Base-by-base conservation (phyloP, 441 rosid genomes). In the Gossypium davidsonii region DNA sequence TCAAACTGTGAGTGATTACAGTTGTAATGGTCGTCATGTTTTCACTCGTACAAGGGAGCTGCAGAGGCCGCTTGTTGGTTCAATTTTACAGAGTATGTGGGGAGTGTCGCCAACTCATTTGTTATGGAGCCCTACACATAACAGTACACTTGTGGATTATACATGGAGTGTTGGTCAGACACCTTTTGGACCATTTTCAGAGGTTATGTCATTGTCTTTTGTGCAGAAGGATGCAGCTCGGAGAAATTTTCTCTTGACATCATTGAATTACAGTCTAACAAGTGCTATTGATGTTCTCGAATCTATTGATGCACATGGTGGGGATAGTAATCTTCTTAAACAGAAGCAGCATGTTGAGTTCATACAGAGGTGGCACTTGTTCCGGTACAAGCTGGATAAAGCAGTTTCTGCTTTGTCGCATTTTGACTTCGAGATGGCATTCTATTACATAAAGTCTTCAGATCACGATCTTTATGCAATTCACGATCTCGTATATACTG, bases 101-200 rank as follows among this genome's bases (percentile, higher is more conserved):
- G 98, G 98, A 62, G 96, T 91, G 18, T 88, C 98, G 0, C 91
- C 98, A 0, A 94, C 97, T 23, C 98, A 94, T 81, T 61, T 92
- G 79, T 79, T 76, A 2, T 94, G 98, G 98, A 94, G 97, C 70
- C 83, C 97, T 1, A 82, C 84, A 39, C 98, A 89, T 75, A 92
- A 94, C 78, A 73, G 80, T 49, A 94, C 97, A 42, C 67, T 89
- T 75, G 91, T 91, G 52, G 98, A 94, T 79, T 94, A 94, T 79
- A 89, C 98, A 1, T 94, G 98, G 98, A 92, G 97, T 73, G 83
- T 94, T 4, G 97, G 98, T 62, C 92, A 94, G 74, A 94, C 98
- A 17, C 97, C 98, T 14, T 94, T 94, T 49, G 98, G 98, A 52
- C 98, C 98, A 9, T 94, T 94, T 80, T 94, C 97, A 0, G 93